A percentile compares a stretch with the other conserved stretches of the same genome.
Evolutionary conservation across 306 rosid genomes (phyloP).

Genomic region (Cicer pinnatifidum): DNA sequence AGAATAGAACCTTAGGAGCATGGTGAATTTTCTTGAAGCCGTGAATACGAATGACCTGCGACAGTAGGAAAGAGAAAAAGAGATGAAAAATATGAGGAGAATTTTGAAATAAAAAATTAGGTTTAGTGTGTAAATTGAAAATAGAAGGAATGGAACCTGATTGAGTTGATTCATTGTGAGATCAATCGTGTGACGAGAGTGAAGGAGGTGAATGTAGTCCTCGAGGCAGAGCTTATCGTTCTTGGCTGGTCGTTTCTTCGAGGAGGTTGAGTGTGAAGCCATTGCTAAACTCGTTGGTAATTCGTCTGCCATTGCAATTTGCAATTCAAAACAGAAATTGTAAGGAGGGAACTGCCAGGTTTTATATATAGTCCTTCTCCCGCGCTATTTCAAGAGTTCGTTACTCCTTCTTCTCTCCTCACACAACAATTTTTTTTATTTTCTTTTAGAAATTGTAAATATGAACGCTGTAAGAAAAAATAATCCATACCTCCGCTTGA

Average conservation of each 20-base stretch:
- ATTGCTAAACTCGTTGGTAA: slow-evolving; percentile 16
- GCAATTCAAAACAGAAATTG: neutral
- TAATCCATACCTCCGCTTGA: too few relatives aligned
- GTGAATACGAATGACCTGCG: slow-evolving; percentile 68
- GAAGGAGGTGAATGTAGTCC: slow-evolving; percentile 56
- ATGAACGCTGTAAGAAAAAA: too few relatives aligned
- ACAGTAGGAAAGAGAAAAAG: neutral
- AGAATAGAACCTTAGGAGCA: slow-evolving; percentile 55
- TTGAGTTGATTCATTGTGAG: slow-evolving; percentile 57
- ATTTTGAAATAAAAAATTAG: neutral
- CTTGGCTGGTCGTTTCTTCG: slow-evolving; percentile 38
- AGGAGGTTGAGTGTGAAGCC: slow-evolving; percentile 45
- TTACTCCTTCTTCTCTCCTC: slow-evolving; percentile 32
- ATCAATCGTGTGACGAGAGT: slow-evolving; percentile 46
- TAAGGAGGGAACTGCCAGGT: neutral
- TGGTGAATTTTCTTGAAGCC: slow-evolving; percentile 68
- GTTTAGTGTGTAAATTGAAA: neutral
- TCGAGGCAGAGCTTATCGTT: slow-evolving; percentile 53
- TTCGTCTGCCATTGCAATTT: slow-evolving; percentile 36
- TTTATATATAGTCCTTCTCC: slow-evolving; percentile 32
- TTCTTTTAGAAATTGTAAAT: too few relatives aligned
- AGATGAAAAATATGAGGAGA: neutral
- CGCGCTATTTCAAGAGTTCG: slow-evolving; percentile 20
- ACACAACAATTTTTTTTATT: too few relatives aligned
- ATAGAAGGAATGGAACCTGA: slow-evolving; percentile 51